Evolutionary conservation across 2,329 filamentous ascomycete genomes (phyloP), one percentile per base, ranked within the genome.

Genomic region (Davidsoniella eucalypti): DNA sequence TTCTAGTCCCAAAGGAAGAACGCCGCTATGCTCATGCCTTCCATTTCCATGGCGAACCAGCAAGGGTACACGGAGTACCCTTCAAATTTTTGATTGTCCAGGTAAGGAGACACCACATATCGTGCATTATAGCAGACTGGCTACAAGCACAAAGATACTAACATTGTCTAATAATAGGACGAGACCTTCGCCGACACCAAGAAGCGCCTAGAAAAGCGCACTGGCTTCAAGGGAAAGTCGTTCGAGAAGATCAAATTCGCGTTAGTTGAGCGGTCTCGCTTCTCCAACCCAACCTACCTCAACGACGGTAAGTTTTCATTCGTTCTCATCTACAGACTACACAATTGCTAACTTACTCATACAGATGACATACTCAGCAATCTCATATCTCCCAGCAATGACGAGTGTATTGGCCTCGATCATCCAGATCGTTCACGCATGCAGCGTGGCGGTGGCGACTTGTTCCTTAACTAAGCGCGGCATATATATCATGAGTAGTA

Each of bases 161-260:
- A 54, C 21, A 49, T 18, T 14, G n/a, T n/a, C 18, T 40, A 25
- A 12, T 8, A 3, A 5, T 47, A 90, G 78, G 84, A 80, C 49
- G 92, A 98, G 64, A 71, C 73, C 38, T 96, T 98, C 66, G 80
- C 78, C 52, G 86, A 96, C 33, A 95, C 88, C 41, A 95, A 90
- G 69, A 87, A 94, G 67, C 80, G 92, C n/a, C 70, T 98, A 3
- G 88, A 92, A 58, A 90, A 88, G 64, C 76, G 90, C 53, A 94
- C 86, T 0, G 88, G 88, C 23, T 81, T 98, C 67, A 95, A 95
- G 66, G 93, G 92, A 64, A 98, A 98, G 71, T 87, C 87, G 56
- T 88, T 98, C 57, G 90, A 98, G 65, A 96, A 96, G 72, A 92
- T 98, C 65, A 95, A 93, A 65, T 95, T 98, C 69, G 84, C 87